Evolutionary conservation across 306 rosid species (phyloP), one percentile per base, ranked within the genome.

Genomic region (Begonia fuchsioides): DNA sequence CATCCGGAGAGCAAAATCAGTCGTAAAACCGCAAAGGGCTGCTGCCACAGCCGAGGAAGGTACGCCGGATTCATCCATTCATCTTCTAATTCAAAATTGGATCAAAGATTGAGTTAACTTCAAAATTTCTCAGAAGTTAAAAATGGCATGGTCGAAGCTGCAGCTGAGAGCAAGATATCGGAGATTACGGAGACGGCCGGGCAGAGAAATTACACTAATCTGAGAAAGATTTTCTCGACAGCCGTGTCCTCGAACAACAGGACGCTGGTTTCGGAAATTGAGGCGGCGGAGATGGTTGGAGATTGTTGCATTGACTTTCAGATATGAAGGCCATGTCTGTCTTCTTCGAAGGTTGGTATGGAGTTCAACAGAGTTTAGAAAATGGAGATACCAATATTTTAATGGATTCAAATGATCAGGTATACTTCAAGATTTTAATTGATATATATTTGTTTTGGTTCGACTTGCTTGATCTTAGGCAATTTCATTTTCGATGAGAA

Each of bases 271-370:
- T 26, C 61, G 55, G 60, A 75, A 32, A 63, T 80, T 55, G 79
- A 72, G 63, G 69, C 64, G 17, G 86, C 92, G 60, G 82, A 79
- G 68, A 59, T 58, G 53, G 50, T 70, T 52, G 76, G 84, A 52
- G 74, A 69, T 56, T 78, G 79, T 58, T 62, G 66, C 51, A 69
- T 87, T 65, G 94, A 87, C 69, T 83, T 80, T 68, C 80, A 75
- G 56, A 73, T 83, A 64, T 78, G 48, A 9, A 11, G 13, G 49
- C 19, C 48, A 12, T 51, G 20, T 18, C 66, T 15, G 12, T 51
- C 44, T 38, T 10, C 32, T 32, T 55, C 9, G 12, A 47, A n/a
- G n/a, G n/a, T n/a, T n/a, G n/a, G n/a, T n/a, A n/a, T n/a, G n/a
- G n/a, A n/a, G n/a, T n/a, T n/a, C n/a, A n/a, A n/a, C n/a, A n/a